Percentiles rank a stretch among this genome's conserved stretches.
phyloP scores from a whole-genome alignment of 2,329 filamentous ascomycete species.

The Remersonia thermophila region DNA sequence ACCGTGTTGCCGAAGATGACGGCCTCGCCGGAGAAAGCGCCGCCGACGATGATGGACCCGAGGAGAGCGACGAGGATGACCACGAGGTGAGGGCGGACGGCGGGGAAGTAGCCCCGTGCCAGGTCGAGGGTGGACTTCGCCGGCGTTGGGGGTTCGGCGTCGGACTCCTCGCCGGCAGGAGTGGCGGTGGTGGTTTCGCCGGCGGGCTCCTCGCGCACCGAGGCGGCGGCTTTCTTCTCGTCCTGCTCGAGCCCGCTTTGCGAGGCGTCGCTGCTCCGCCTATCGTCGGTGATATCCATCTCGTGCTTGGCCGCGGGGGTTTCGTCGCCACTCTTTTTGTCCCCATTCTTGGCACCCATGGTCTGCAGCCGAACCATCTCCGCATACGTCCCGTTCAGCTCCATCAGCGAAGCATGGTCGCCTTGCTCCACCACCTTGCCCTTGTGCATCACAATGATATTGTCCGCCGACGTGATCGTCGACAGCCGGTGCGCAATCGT shows the following conservation, averaged over 20 bases:
- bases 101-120: slow-evolving; percentile 11
- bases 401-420: slow-evolving; percentile 43
- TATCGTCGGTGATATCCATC: background rate
- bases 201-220: background rate
- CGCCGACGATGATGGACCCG: slow-evolving; percentile 40
- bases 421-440: slow-evolving; percentile 46
- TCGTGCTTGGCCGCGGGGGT: slow-evolving; percentile 1
- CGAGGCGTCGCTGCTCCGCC: background rate
- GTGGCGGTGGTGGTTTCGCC: background rate
- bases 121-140: slow-evolving; percentile 15
- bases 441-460: slow-evolving; percentile 46
- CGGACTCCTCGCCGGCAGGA: background rate
- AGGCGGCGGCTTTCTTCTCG: background rate
- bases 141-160: slow-evolving; percentile 6
- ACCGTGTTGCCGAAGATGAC: slow-evolving; percentile 52
- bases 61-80: slow-evolving; percentile 35
- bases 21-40: slow-evolving; percentile 43
- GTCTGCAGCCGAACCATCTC: slow-evolving; percentile 29
- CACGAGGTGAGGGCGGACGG: slow-evolving; percentile 25
- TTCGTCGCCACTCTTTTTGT: background rate
- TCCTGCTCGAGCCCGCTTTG: background rate
- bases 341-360: slow-evolving; percentile 2
- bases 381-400: slow-evolving; percentile 32
- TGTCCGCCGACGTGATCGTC: slow-evolving; percentile 43
- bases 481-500: slow-evolving; percentile 46